phyloP scores from a whole-genome alignment of 305 asterid species.

The Vinca major region DNA sequence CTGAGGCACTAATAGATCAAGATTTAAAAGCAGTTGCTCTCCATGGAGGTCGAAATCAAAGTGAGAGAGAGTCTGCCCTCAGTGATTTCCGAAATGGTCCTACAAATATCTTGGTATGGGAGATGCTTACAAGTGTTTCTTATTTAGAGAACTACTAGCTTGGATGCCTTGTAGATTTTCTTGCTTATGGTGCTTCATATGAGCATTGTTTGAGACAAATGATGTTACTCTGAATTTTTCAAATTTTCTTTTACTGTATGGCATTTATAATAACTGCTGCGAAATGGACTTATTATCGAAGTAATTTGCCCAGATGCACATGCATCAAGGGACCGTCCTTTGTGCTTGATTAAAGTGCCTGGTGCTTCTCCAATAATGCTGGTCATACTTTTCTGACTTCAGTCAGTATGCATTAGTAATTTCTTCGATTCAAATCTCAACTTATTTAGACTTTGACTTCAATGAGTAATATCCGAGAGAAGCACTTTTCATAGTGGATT shows the following conservation, averaged over 20 bases:
- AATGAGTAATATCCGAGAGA: not conserved
- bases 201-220: not conserved
- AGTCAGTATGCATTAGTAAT: not conserved
- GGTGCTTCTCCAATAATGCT: not conserved
- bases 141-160: not conserved
- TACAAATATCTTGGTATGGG: conserved; percentile 56
- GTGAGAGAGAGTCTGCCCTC: conserved; percentile 78
- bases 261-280: not conserved
- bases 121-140: not conserved
- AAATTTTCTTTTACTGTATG: not conserved
- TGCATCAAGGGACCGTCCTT: not conserved
- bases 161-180: not conserved
- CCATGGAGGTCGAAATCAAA: conserved; percentile 93
- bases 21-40: conserved; percentile 77
- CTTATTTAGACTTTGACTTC: not conserved
- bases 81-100: conserved; percentile 76
- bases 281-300: not conserved
- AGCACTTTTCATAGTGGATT: not conserved
- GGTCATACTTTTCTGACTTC: not conserved
- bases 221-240: not conserved
- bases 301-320: not conserved
- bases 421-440: not conserved
- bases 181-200: not conserved
- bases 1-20: conserved; percentile 68
- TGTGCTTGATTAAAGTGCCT: not conserved